Evolutionary conservation across 1,284 basidiomycete genomes (phyloP), one percentile per base, ranked within the genome.

Genomic region (Thecaphora thlaspeos): DNA sequence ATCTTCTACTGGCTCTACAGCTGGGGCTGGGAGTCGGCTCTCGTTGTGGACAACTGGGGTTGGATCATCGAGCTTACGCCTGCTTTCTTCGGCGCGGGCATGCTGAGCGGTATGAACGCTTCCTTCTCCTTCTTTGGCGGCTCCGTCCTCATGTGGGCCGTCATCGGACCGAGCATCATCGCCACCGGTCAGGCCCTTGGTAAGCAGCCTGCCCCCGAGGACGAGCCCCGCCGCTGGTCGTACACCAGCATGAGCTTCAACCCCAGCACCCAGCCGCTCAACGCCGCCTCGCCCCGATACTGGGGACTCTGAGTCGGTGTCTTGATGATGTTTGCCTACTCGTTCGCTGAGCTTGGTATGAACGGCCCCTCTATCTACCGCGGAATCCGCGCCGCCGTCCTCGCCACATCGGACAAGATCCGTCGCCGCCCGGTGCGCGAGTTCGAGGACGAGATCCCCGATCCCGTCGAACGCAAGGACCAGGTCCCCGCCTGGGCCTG

Each of bases 281-380:
- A 70, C 52, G 62, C 51, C 39, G 84, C 85, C 2, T 86, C 84
- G 2, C 85, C 85, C 14, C 82, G 85, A 32, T 87, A 87, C 79
- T 86, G 85, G 85, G 80, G 86, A 28, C 79, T 87, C 37, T 87
- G 86, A 85, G 85, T 85, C 34, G 86, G 86, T 68, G 84, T 87
- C 21, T 59, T 79, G n/a, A 73, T 79, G 69, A 78, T 80, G 76
- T 62, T 80, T 43, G 68, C 74, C 47, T 73, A 73, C 56, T 76
- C 75, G 44, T 77, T 78, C 48, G 70, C 70, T 38, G 77, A 79
- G 63, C 48, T 78, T 37, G 60, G 49, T 43, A 69, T 72, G 51
- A 73, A 76, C 69, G 71, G 67, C 24, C 60, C 71, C 39, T 64
- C 71, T 52, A 63, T 78, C 60, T 67, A 71, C 55, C 60, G 55